phyloP scores from a whole-genome alignment of 2,329 filamentous ascomycete species.

The Paracorniculantispora psalliotae region DNA sequence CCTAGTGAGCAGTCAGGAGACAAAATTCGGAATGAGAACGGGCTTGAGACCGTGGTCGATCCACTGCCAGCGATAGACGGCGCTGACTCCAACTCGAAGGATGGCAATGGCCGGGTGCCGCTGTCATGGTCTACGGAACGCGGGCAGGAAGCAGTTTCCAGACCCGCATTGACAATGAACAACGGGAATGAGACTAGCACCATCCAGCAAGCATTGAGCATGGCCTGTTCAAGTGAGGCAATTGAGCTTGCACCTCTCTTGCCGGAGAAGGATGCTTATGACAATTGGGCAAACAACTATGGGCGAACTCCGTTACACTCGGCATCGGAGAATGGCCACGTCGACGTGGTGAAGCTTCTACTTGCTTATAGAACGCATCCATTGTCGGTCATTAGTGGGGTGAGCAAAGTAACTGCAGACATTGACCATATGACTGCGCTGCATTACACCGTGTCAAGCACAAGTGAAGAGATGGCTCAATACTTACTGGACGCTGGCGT shows the following conservation, averaged over 20 bases:
- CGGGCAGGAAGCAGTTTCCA: not conserved
- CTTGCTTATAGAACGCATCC: not conserved
- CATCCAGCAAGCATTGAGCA: no score
- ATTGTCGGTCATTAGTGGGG: not conserved
- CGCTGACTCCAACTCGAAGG: no score
- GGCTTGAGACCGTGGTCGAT: no score
- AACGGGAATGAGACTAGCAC: not conserved
- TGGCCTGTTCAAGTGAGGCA: no score
- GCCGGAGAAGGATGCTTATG: no score
- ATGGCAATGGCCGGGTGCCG: no score
- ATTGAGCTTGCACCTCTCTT: no score
- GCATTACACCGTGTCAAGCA: not conserved
- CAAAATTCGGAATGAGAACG: no score
- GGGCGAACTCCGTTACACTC: not conserved
- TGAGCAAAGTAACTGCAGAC: not conserved
- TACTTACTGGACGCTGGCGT: not conserved
- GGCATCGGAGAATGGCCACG: not conserved
- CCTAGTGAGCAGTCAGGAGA: no score
- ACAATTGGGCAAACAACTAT: no score
- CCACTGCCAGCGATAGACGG: no score
- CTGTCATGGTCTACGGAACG: not conserved
- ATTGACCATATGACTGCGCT: not conserved
- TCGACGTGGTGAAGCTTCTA: not conserved
- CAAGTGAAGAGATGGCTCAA: not conserved
- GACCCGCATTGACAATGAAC: not conserved